These are phyloP conservation scores for Syzygium oleosum DNA, from an alignment of 345 rosid species.

Conservation along the genomic window DNA sequence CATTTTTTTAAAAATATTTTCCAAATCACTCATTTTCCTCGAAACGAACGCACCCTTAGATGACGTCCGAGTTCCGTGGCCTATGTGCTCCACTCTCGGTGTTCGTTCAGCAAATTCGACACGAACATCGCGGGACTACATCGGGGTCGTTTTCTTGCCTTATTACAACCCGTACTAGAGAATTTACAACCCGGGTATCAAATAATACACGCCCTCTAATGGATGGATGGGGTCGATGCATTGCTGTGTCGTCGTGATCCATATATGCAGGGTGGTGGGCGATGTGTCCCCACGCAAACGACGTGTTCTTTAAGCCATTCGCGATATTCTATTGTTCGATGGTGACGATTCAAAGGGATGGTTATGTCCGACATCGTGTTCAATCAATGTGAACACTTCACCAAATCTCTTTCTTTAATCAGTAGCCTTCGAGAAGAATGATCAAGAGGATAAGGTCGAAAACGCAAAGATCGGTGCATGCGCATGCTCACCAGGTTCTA, in stretches of 20 bases:
- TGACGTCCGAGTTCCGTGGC: rapidly evolving
- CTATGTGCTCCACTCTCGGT: background rate
- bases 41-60: no score
- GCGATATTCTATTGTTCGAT: background rate
- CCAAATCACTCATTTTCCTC: no score
- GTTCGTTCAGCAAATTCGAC: background rate
- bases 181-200: background rate
- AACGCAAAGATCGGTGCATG: background rate
- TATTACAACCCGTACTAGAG: background rate
- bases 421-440: background rate
- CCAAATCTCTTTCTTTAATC: background rate
- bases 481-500: background rate
- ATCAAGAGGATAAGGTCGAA: background rate
- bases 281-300: background rate
- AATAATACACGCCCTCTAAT: background rate
- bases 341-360: background rate
- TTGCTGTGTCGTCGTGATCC: background rate
- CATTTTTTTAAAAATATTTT: no score
- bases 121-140: no score
- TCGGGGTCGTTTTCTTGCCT: no score
- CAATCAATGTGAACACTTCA: background rate
- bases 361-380: background rate
- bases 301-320: background rate
- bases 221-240: rapidly evolving
- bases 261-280: background rate